Conservation (phyloP, 1,284 basidiomycete species). For the Heterobasidion annosum region DNA sequence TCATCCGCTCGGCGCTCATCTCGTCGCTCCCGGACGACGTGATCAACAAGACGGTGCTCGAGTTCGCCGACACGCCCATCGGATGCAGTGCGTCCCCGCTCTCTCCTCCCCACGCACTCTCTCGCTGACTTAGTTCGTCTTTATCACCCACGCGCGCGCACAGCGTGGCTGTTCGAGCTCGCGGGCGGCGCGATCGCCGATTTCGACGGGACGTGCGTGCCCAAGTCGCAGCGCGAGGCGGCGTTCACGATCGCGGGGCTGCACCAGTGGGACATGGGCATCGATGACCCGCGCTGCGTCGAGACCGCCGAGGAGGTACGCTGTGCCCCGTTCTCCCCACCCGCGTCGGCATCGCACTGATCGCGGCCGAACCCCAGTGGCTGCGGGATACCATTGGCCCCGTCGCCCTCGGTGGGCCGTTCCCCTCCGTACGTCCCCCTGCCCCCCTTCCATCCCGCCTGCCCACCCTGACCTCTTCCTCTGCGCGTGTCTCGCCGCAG, state of each 20-base stretch:
- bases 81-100: slow-evolving; percentile 69
- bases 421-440: slow-evolving; percentile 60
- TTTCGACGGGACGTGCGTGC: slow-evolving; percentile 65
- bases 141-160: not conserved
- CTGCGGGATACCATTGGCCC: slow-evolving; percentile 61
- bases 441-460: not conserved
- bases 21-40: slow-evolving; percentile 77
- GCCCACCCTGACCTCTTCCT: not conserved
- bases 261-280: slow-evolving; percentile 85
- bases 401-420: slow-evolving; percentile 67
- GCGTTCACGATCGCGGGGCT: slow-evolving; percentile 82
- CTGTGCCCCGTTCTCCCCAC: slow-evolving; percentile 13
- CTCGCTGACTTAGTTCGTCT: not conserved
- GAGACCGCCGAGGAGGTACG: slow-evolving; percentile 68
- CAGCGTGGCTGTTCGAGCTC: slow-evolving; percentile 87
- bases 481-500: slow-evolving; percentile 25
- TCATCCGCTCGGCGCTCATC: slow-evolving; percentile 76
- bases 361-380: slow-evolving; percentile 40
- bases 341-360: not conserved
- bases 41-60: slow-evolving; percentile 72
- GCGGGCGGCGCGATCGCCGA: slow-evolving; percentile 77
- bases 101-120: slow-evolving; percentile 1
- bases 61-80: slow-evolving; percentile 75
- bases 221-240: slow-evolving; percentile 68
- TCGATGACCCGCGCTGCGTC: slow-evolving; percentile 73